Evolutionary conservation across 2,329 filamentous ascomycete genomes (phyloP), one percentile per base, ranked within the genome.

Genomic region (Lachnellula subtilissima): DNA sequence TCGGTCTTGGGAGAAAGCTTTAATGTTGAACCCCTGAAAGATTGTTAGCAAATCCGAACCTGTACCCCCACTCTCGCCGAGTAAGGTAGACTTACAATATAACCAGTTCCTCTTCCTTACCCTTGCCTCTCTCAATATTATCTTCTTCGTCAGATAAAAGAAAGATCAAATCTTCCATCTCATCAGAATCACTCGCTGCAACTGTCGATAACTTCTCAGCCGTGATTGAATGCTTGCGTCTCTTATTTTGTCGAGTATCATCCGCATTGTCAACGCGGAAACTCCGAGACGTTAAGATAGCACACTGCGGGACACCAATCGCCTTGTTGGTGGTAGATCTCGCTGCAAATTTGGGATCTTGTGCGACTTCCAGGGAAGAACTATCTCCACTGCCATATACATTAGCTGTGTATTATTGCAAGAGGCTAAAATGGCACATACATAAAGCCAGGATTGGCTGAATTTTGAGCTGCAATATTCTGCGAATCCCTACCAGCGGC

Each of bases 1-100:
- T 84, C 78, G 0, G 81, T 85, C 51, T 54, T 15, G 50, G 17
- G 28, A 17, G 32, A 32, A 14, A 23, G 22, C 12, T 28, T 47
- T 19, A 47, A 25, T 15, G 45, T 47, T 15, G 45, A 42, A 42
- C 39, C 39, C 19, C 23, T 47, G n/a, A 19, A 15, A 47, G n/a
- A 23, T 32, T 23, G 45, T 47, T 28, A 47, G 19, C 8, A 49
- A 25, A 12, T 49, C n/a, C 5, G 12, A 37, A 11, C n/a, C 9
- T 11, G 8, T 25, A 25, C 2, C 9, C 12, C 42, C 22, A 22
- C 25, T 5, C 22, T 14, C n/a, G 12, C 23, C 17, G 11, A 25
- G 32, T 42, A 19, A 36, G 37, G n/a, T 1, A 17, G 28, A 46
- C 60, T 62, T 49, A 64, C 61, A 58, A 17, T 32, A 58, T 48